These are phyloP conservation scores for Syzygium aqueum DNA, from an alignment of 345 rosid genomes.

Conservation along the genomic window DNA sequence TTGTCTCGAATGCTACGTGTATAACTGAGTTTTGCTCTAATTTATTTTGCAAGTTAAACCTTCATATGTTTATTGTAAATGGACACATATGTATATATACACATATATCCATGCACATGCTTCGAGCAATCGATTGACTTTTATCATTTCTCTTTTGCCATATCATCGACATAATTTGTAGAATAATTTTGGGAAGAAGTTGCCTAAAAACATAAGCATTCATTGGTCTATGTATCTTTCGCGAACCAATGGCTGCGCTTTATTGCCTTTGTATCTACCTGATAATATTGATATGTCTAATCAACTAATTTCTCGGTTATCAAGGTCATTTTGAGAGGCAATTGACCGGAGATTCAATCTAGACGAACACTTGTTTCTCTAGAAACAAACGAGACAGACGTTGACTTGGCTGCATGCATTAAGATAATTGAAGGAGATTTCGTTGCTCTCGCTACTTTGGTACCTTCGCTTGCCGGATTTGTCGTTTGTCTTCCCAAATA, in stretches of 20 bases:
- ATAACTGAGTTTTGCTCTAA: too few species aligned
- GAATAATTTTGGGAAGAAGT: not conserved
- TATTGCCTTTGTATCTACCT: not conserved
- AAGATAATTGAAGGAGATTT: not conserved
- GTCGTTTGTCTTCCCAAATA: not conserved
- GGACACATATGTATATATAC: not conserved
- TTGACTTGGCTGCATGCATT: not conserved
- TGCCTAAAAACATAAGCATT: not conserved
- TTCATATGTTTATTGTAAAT: too few species aligned
- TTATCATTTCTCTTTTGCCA: not conserved
- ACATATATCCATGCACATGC: not conserved
- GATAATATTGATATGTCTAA: not conserved
- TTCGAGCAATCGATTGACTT: not conserved
- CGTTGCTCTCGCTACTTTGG: not conserved
- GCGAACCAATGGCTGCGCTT: not conserved
- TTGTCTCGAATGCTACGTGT: not conserved
- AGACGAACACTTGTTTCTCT: not conserved
- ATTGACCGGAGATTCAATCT: not conserved
- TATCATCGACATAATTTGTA: not conserved
- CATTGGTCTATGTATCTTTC: not conserved
- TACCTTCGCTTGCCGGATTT: not conserved
- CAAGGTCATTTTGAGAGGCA: not conserved
- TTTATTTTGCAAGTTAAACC: too few species aligned
- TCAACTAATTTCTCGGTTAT: not conserved
- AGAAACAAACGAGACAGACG: not conserved